These are phyloP conservation scores for Hortaea werneckii DNA, from an alignment of 2,329 filamentous ascomycete genomes.

Conservation along the genomic window DNA sequence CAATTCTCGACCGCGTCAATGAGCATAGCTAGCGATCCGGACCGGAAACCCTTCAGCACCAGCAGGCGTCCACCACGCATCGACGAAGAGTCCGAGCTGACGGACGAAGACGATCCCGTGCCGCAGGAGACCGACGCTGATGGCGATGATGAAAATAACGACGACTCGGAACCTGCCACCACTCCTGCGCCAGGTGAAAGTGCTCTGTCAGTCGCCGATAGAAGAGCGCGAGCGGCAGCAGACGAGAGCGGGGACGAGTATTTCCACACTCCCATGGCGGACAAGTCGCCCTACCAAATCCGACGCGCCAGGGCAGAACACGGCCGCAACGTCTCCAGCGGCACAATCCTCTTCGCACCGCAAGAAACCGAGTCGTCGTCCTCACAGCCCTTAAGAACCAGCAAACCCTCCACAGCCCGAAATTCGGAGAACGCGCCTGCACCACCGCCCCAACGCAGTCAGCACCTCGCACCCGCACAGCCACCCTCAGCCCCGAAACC, in stretches of 20 bases:
- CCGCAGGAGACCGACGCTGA: slow-evolving; percentile 67
- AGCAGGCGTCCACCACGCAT: slow-evolving; percentile 33
- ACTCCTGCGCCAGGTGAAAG: slow-evolving; percentile 25
- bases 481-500: slow-evolving; percentile 37
- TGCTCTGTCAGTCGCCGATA: slow-evolving; percentile 23
- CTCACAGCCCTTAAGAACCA: slow-evolving; percentile 17
- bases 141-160: slow-evolving; percentile 82
- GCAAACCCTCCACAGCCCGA: slow-evolving; percentile 14
- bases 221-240: slow-evolving; percentile 6
- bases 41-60: slow-evolving; percentile 38
- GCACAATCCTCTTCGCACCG: slow-evolving; percentile 80
- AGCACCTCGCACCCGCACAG: slow-evolving; percentile 12
- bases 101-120: slow-evolving; percentile 30
- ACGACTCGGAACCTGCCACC: slow-evolving; percentile 46
- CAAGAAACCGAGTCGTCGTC: slow-evolving; percentile 25
- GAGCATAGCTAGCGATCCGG: slow-evolving; percentile 41
- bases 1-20: slow-evolving; percentile 42
- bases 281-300: slow-evolving; percentile 15
- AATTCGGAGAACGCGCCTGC: slow-evolving; percentile 16
- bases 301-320: slow-evolving; percentile 41
- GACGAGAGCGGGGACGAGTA: slow-evolving; percentile 29
- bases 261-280: slow-evolving; percentile 34
- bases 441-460: slow-evolving; percentile 22
- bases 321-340: slow-evolving; percentile 64
- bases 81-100: slow-evolving; percentile 34